Evolutionary conservation across 441 rosid species (phyloP), one percentile per base, ranked within the genome.

Genomic region (Iberis amara): DNA sequence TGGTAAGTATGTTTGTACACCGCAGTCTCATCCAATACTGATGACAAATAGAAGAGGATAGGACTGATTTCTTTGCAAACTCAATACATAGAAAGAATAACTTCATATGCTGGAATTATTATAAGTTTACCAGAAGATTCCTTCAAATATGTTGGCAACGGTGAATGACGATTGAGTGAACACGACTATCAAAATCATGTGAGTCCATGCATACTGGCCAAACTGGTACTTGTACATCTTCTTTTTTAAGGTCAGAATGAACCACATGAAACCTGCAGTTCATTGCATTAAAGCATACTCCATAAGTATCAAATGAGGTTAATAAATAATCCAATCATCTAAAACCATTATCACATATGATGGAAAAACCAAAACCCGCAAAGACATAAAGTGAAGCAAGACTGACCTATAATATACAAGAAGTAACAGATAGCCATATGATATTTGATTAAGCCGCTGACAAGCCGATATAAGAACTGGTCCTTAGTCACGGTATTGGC

Each of bases 191-290:
- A 90, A 81, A 65, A 90, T 90, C 98, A 90, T 90, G 61, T 90
- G 98, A 2, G 95, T 90, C 98, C 96, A 90, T 30, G 98, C 98
- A 64, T 81, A 87, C 56, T 90, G 96, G 57, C 95, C 75, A 81
- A 90, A 87, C 73, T 90, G 96, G 80, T 90, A 87, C 71, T 85
- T 85, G 81, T 84, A 87, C 92, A 90, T 80, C 80, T 75, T 79
- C 85, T 82, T 85, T 74, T 90, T 90, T 52, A 90, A 47, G 39
- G 96, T 74, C 58, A 87, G 80, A 67, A 90, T 87, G 78, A 90
- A 87, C 98, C 98, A 90, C 79, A 87, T 75, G 66, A 90, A 83
- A 65, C 98, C 95, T 87, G 76, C 57, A 38, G 11, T 59, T 48
- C 0, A 48, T 13, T 31, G 41, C 43, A 36, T 33, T 1, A 6